Evolutionary conservation across 2,329 filamentous ascomycete species (phyloP).

Genomic region (Pseudocercospora crystallina): DNA sequence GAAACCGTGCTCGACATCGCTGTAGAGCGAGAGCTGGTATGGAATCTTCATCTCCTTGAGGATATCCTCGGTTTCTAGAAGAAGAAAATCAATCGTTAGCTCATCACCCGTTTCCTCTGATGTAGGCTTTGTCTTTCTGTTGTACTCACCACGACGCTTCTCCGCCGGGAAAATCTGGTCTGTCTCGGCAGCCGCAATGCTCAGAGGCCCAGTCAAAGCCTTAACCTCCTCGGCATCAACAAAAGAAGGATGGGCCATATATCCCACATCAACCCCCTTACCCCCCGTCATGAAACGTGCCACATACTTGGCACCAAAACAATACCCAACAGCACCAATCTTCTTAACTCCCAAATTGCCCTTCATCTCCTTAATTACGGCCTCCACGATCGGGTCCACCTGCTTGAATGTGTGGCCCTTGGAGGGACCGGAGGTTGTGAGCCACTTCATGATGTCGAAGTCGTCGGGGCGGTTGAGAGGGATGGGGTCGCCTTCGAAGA

Average conservation of each 20-base stretch:
- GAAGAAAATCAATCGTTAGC: too few relatives aligned
- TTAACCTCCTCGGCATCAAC: slow-evolving; percentile 62
- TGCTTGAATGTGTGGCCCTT: slow-evolving; percentile 41
- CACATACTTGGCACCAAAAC: slow-evolving; percentile 56
- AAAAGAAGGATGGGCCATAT: slow-evolving; percentile 74
- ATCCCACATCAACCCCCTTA: slow-evolving; percentile 66
- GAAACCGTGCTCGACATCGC: slow-evolving; percentile 72
- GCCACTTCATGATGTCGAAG: slow-evolving; percentile 53
- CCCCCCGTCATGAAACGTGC: slow-evolving; percentile 60
- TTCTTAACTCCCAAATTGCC: slow-evolving; percentile 49
- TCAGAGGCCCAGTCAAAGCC: slow-evolving; percentile 57
- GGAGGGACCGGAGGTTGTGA: slow-evolving; percentile 36
- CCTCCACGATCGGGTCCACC: slow-evolving; percentile 56
- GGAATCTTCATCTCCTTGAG: slow-evolving; percentile 54
- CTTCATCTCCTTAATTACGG: slow-evolving; percentile 49
- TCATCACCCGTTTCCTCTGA: too few relatives aligned
- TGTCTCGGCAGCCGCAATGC: slow-evolving; percentile 63
- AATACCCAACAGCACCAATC: slow-evolving; percentile 48
- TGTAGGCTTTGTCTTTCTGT: too few relatives aligned
- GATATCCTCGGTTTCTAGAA: slow-evolving; percentile 60
- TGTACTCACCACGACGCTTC: slow-evolving; percentile 44
- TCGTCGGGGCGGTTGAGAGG: slow-evolving; percentile 52
- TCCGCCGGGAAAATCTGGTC: slow-evolving; percentile 60
- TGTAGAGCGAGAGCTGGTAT: slow-evolving; percentile 78
- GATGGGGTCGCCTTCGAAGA: slow-evolving; percentile 67